These are phyloP conservation scores for Thyridium curvatum DNA, from an alignment of 2,329 filamentous ascomycete species.

Conservation along the genomic window DNA sequence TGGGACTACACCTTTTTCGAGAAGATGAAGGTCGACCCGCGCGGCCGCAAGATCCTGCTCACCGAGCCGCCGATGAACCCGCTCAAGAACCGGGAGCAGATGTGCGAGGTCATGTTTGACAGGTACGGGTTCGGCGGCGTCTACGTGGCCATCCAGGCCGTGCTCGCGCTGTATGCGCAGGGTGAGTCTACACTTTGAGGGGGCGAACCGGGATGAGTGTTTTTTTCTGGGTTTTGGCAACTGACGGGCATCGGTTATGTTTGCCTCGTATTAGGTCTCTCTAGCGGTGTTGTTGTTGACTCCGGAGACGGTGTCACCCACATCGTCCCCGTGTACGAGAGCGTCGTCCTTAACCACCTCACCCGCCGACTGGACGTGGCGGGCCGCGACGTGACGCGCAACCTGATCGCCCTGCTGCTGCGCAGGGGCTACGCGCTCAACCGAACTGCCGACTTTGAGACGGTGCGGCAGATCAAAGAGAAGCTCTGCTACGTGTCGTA, in stretches of 20 bases:
- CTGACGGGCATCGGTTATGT: not conserved
- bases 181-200: slow-evolving; percentile 43
- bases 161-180: slow-evolving; percentile 92
- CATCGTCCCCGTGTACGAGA: slow-evolving; percentile 98
- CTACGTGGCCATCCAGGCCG: slow-evolving; percentile 96
- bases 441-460: slow-evolving; percentile 97
- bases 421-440: slow-evolving; percentile 95
- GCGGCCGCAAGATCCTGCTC: slow-evolving; percentile 91
- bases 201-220: too few species aligned
- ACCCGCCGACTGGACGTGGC: slow-evolving; percentile 92
- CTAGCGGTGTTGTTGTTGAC: slow-evolving; percentile 95
- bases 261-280: slow-evolving; percentile 52
- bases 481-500: slow-evolving; percentile 99
- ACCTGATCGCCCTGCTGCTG: slow-evolving; percentile 89
- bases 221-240: not conserved
- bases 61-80: slow-evolving; percentile 94
- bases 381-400: slow-evolving; percentile 94
- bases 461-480: slow-evolving; percentile 98
- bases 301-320: slow-evolving; percentile 98
- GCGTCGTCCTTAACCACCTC: slow-evolving; percentile 93
- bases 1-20: slow-evolving; percentile 99
- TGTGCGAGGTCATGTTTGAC: slow-evolving; percentile 99
- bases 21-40: slow-evolving; percentile 89
- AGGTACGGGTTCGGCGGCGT: slow-evolving; percentile 93
- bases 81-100: slow-evolving; percentile 91